These are phyloP conservation scores for Petunia axillaris DNA, from an alignment of 257 asterid species.

Conservation along the genomic window DNA sequence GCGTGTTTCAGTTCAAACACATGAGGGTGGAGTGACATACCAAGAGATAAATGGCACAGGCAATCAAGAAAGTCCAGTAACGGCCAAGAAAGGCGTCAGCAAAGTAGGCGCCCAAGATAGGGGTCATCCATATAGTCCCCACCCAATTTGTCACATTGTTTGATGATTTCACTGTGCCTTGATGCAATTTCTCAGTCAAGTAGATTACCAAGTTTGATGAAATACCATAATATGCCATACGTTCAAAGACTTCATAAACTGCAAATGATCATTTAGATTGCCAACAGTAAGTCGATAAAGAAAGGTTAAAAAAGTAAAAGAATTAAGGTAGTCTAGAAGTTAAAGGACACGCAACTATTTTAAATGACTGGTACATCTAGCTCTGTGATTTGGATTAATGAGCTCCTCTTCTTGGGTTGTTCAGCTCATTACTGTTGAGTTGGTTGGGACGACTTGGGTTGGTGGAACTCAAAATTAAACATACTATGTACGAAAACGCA, in stretches of 20 bases:
- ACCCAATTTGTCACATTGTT: slow-evolving; percentile 84
- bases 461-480: no score
- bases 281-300: background rate
- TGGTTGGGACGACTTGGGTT: no score
- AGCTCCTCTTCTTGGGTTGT: no score
- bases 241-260: slow-evolving; percentile 92
- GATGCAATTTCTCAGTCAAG: slow-evolving; percentile 60
- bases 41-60: slow-evolving; percentile 58
- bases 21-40: slow-evolving; percentile 35
- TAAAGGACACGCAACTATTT: background rate
- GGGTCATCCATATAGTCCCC: slow-evolving; percentile 86
- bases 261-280: slow-evolving; percentile 20
- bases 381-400: no score
- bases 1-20: no score
- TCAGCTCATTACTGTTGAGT: no score
- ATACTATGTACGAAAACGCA: no score
- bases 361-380: no score
- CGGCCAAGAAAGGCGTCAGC: slow-evolving; percentile 88
- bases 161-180: slow-evolving; percentile 72
- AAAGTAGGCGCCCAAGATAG: slow-evolving; percentile 73
- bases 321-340: background rate
- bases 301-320: background rate
- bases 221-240: slow-evolving; percentile 88
- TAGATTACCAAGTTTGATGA: slow-evolving; percentile 75
- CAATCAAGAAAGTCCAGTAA: slow-evolving; percentile 70